Evolutionary conservation across 2,329 filamentous ascomycete species (phyloP).

Genomic region (Penicillium freii): DNA sequence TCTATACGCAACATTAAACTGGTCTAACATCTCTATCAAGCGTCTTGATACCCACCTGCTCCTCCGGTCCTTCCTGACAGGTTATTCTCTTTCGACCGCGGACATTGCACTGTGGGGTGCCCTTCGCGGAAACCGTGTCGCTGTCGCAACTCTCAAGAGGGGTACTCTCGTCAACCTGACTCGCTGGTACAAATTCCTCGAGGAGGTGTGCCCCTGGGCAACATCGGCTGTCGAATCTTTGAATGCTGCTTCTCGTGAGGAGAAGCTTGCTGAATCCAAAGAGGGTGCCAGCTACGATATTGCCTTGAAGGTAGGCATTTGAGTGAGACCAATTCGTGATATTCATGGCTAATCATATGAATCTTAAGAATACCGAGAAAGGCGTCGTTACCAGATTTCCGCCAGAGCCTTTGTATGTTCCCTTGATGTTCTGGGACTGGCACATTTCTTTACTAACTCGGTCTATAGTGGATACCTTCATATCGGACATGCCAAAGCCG

Average conservation of each 20-base stretch:
- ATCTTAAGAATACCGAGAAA: slow-evolving; percentile 69
- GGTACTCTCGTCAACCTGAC: slow-evolving; percentile 71
- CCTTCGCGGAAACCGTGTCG: slow-evolving; percentile 77
- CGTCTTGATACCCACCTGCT: slow-evolving; percentile 84
- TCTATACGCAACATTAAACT: neutral
- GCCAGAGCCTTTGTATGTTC: slow-evolving; percentile 79
- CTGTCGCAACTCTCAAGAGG: slow-evolving; percentile 75
- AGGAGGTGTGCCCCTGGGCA: slow-evolving; percentile 76
- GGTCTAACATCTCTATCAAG: neutral
- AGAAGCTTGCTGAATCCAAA: slow-evolving; percentile 67
- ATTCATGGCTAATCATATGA: neutral
- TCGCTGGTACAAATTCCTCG: slow-evolving; percentile 84
- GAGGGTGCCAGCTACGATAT: slow-evolving; percentile 87
- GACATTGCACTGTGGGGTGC: slow-evolving; percentile 82
- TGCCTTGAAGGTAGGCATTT: slow-evolving; percentile 50
- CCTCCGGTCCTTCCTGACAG: slow-evolving; percentile 79
- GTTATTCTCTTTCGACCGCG: slow-evolving; percentile 64
- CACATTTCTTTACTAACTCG: neutral
- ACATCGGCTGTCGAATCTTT: slow-evolving; percentile 67
- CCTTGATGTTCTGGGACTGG: neutral
- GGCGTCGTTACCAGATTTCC: slow-evolving; percentile 90
- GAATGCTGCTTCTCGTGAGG: slow-evolving; percentile 66
- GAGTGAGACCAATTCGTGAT: neutral
- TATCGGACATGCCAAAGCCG: slow-evolving; percentile 93
- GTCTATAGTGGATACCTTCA: slow-evolving; percentile 70